phyloP scores from a whole-genome alignment of 192 early-diverging fungal species.

The Pilobolus umbonatus region DNA sequence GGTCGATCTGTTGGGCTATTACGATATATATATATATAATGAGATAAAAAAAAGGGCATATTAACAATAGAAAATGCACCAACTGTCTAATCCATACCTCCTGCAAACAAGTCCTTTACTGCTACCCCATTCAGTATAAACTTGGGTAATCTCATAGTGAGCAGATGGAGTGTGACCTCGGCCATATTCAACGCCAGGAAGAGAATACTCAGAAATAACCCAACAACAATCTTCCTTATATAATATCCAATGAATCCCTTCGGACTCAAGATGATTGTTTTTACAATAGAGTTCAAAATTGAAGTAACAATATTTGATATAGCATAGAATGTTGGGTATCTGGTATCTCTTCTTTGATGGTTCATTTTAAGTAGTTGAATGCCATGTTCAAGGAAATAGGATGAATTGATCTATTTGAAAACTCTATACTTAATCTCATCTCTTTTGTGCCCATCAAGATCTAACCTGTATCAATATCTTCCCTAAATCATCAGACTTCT shows the following conservation, averaged over 20 bases:
- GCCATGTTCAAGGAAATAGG: slow-evolving; percentile 51
- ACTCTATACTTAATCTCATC: neutral
- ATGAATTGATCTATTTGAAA: slow-evolving; percentile 54
- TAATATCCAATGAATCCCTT: slow-evolving; percentile 12
- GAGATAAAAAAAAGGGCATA: neutral
- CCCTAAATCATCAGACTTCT: slow-evolving; percentile 17
- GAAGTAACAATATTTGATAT: neutral
- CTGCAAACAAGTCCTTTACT: slow-evolving; percentile 66
- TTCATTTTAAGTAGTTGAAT: slow-evolving; percentile 22
- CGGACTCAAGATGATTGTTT: neutral
- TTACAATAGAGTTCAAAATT: neutral
- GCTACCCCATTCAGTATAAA: slow-evolving; percentile 60
- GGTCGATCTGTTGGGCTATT: slow-evolving; percentile 79
- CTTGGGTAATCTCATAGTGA: slow-evolving; percentile 57
- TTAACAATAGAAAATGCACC: slow-evolving; percentile 5
- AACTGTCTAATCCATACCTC: slow-evolving; percentile 37
- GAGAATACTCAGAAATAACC: slow-evolving; percentile 32
- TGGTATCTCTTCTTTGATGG: neutral
- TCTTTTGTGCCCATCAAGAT: neutral
- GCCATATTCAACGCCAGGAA: slow-evolving; percentile 51
- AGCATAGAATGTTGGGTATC: neutral
- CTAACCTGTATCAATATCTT: slow-evolving; percentile 54
- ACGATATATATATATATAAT: slow-evolving; percentile 9
- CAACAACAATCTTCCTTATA: slow-evolving; percentile 25
- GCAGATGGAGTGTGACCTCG: slow-evolving; percentile 48